Percentiles rank a stretch among this genome's conserved stretches.
These are phyloP conservation scores for Vitis cinerea DNA, from an alignment of 164 flowering plant genomes.

Conservation along the genomic window DNA sequence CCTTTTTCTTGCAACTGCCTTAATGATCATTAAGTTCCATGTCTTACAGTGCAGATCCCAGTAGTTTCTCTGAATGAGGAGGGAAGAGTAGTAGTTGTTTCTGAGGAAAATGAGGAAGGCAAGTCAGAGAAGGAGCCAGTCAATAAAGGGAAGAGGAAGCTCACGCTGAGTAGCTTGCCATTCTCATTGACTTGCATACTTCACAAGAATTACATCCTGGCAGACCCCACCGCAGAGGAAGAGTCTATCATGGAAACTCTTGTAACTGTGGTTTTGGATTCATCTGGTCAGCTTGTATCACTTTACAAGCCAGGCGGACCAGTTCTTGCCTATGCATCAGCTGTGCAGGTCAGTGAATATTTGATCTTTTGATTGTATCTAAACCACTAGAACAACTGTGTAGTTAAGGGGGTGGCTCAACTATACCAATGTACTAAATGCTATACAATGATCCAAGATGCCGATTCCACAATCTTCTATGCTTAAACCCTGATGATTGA, in stretches of 20 bases:
- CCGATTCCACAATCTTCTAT: background rate
- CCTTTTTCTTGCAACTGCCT: background rate
- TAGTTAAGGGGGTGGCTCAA: background rate
- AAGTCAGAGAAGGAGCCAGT: conserved; percentile 50
- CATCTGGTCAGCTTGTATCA: conserved; percentile 74
- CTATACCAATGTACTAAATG: background rate
- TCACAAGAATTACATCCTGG: conserved; percentile 79
- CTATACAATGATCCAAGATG: background rate
- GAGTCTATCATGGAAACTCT: conserved; percentile 66
- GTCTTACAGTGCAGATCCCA: conserved; percentile 76
- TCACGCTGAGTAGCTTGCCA: conserved; percentile 50
- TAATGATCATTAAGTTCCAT: conserved; percentile 9
- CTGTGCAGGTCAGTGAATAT: conserved; percentile 55
- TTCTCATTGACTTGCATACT: conserved; percentile 84
- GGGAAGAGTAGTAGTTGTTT: conserved; percentile 62
- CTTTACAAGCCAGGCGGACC: conserved; percentile 88
- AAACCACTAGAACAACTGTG: background rate
- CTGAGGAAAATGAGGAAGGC: conserved; percentile 43
- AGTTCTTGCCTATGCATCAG: conserved; percentile 67
- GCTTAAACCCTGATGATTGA: background rate
- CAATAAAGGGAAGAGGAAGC: conserved; percentile 73
- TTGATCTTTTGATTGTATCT: conserved; percentile 2
- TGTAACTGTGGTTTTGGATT: conserved; percentile 64
- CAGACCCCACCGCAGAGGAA: conserved; percentile 92
- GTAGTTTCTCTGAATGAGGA: conserved; percentile 79